Evolutionary conservation across 768 basidiomycete genomes (phyloP), one percentile per base, ranked within the genome.

Genomic region (Lentinus brumalis): DNA sequence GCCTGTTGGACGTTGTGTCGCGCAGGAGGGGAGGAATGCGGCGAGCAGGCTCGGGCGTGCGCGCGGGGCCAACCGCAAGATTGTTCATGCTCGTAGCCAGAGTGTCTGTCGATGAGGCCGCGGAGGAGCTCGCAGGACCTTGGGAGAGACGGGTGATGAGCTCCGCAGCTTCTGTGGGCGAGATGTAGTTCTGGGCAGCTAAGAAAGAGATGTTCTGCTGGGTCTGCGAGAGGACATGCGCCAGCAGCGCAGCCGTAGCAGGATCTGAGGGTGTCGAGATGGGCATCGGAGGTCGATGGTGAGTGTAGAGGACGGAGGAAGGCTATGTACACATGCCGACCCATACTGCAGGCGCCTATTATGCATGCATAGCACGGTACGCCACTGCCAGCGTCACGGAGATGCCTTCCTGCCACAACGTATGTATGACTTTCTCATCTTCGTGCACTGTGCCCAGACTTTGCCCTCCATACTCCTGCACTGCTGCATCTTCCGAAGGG

Each of bases 211-310:
- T 69, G 64, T 84, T 84, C 51, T 76, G 68, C 44, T 74, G 73
- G 1, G 82, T 79, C 57, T 83, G 83, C 11, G 76, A 66, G 57
- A 84, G 59, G 56, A 85, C 70, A 64, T 84, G 89, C 1, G 81
- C 78, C 2, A 90, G 77, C 40, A 88, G 76, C 32, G 83, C 85
- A 5, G 78, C 67, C 1, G 68, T 60, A 40, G 72, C 69, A 32
- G 64, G 62, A 49, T 76, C 67, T 8, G 66, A 67, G 29, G 70
- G 55, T 5, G 59, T 56, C 14, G 60, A 46, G 42, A 64, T 38
- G 21, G 62, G 53, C 62, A 63, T 63, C 9, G 57, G 59, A 35
- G 55, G 45, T 52, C 39, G 56, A 16, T 56, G 57, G 41, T 45
- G 31, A 46, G 39, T 26, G 44, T 35, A 1, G 35, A 11, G 35